These are phyloP conservation scores for Multifurca ochricompacta DNA, from an alignment of 768 basidiomycete species.

Conservation along the genomic window DNA sequence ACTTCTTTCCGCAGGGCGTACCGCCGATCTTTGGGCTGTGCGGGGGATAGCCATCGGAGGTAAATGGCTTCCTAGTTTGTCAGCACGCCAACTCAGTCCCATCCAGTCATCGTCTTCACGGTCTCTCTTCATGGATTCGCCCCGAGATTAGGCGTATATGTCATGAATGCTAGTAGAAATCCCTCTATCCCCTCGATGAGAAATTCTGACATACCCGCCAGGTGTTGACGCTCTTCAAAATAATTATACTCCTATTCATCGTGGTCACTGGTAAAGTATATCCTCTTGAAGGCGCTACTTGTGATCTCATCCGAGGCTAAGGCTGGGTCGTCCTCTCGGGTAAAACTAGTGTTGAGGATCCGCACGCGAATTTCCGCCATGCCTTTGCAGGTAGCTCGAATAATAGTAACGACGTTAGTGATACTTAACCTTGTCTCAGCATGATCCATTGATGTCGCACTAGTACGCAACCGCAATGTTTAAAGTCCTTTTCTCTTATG, in stretches of 20 bases:
- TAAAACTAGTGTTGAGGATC: conserved; percentile 45
- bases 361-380: conserved; percentile 49
- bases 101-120: conserved; percentile 42
- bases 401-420: conserved; percentile 41
- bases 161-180: conserved; percentile 51
- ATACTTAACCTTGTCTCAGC: not conserved
- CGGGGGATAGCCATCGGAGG: conserved; percentile 55
- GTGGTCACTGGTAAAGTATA: conserved; percentile 37
- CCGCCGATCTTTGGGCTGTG: conserved; percentile 40
- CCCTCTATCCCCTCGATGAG: not conserved
- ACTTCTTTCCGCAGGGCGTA: conserved; percentile 36
- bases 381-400: conserved; percentile 49
- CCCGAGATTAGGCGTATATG: conserved; percentile 37
- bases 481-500: conserved; percentile 44
- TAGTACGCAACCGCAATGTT: conserved; percentile 56
- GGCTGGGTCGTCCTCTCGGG: conserved; percentile 60
- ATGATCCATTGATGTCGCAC: not conserved
- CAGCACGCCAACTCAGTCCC: not conserved
- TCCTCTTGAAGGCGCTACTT: not conserved
- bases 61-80: conserved; percentile 19
- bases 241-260: conserved; percentile 45
- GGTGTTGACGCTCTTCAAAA: conserved; percentile 48
- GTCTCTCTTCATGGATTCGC: conserved; percentile 46
- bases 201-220: conserved; percentile 18
- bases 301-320: conserved; percentile 5